Evolutionary conservation across 345 rosid species (phyloP).

Genomic region (Hirschfeldia incana): DNA sequence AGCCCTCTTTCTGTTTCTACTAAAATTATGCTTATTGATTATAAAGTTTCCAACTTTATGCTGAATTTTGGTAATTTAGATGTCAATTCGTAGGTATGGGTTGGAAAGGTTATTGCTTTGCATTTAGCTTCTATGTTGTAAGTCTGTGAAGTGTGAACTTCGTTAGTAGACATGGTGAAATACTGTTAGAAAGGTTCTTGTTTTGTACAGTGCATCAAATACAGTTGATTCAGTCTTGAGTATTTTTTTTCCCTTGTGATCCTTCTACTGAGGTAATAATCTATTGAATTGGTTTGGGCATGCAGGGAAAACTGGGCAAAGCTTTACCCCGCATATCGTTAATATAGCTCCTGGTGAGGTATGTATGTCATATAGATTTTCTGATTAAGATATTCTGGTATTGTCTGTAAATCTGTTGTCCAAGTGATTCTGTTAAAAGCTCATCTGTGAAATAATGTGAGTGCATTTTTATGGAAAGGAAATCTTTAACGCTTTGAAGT

Average conservation of each 20-base stretch:
- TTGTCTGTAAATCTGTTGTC: background rate
- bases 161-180: too few species aligned
- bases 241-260: background rate
- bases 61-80: background rate
- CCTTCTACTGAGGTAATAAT: background rate
- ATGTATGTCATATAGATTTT: background rate
- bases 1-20: background rate
- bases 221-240: too few species aligned
- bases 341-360: constrained; percentile 88
- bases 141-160: too few species aligned
- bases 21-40: background rate
- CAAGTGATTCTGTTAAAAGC: background rate
- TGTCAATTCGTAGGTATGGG: background rate
- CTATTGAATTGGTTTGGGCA: background rate
- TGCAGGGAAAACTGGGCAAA: constrained; percentile 76
- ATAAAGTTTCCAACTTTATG: constrained; percentile 17
- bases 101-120: constrained; percentile 1
- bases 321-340: constrained; percentile 78
- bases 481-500: background rate
- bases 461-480: background rate
- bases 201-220: too few species aligned
- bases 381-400: background rate
- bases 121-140: background rate
- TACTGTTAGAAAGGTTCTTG: too few species aligned
- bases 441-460: background rate